A percentile compares a stretch with the other conserved stretches of the same genome.
phyloP scores from a whole-genome alignment of 257 asterid species.

The Solanum chmielewskii region DNA sequence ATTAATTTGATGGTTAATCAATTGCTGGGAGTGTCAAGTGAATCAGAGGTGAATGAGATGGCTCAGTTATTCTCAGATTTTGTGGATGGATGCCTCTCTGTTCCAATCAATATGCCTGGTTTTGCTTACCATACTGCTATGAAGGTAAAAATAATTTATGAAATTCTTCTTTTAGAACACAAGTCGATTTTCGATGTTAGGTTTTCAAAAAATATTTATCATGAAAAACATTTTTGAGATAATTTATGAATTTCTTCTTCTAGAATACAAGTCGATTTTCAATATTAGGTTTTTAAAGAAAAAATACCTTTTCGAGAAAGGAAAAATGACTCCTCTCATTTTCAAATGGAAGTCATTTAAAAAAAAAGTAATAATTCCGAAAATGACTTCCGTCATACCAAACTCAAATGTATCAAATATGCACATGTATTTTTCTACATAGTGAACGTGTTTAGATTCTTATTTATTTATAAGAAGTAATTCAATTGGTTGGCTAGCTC shows the following conservation, averaged over 20 bases:
- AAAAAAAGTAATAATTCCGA: not conserved
- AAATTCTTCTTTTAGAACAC: not conserved
- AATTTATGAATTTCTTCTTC: not conserved
- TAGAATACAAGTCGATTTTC: not conserved
- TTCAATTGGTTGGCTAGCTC: not conserved
- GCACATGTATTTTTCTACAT: not conserved
- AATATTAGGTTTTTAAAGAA: no score
- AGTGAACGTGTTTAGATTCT: not conserved
- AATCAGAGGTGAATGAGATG: slow-evolving; percentile 71
- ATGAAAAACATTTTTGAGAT: not conserved
- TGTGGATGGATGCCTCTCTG: slow-evolving; percentile 86
- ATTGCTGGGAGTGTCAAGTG: slow-evolving; percentile 70
- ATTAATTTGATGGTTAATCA: slow-evolving; percentile 90
- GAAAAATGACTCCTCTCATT: not conserved
- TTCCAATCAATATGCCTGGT: slow-evolving; percentile 75
- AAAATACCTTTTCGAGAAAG: not conserved
- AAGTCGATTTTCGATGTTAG: not conserved
- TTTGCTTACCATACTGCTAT: slow-evolving; percentile 80
- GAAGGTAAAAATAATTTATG: slow-evolving; percentile 47
- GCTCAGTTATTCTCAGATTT: slow-evolving; percentile 73
- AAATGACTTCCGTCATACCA: not conserved
- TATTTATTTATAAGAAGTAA: not conserved
- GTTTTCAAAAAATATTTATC: not conserved
- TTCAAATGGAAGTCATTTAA: not conserved
- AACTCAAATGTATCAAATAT: not conserved